These are phyloP conservation scores for Rhododendron henanense DNA, from an alignment of 148 eudicot genomes.

Conservation along the genomic window DNA sequence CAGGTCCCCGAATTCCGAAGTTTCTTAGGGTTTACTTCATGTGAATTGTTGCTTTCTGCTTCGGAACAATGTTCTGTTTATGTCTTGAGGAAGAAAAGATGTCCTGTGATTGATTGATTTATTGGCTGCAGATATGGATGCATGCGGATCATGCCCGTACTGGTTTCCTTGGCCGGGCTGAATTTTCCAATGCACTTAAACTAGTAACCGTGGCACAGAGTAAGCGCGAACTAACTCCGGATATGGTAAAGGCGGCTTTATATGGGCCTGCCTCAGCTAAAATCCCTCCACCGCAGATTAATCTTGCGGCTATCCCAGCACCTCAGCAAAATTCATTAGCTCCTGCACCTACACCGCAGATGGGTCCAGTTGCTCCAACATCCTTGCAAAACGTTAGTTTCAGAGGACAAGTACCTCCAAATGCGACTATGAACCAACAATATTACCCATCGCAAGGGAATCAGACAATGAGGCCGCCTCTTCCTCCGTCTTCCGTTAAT, in stretches of 20 bases:
- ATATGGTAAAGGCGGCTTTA: slow-evolving; percentile 95
- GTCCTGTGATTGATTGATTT: neutral
- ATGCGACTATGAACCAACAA: slow-evolving; percentile 49
- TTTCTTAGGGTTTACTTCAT: neutral
- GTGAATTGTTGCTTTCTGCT: neutral
- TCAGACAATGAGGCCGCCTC: slow-evolving; percentile 56
- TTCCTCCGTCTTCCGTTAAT: slow-evolving; percentile 33
- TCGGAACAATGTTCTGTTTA: neutral
- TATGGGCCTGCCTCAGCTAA: slow-evolving; percentile 90
- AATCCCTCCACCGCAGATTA: slow-evolving; percentile 94
- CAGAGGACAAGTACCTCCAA: slow-evolving; percentile 61
- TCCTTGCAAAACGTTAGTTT: slow-evolving; percentile 53
- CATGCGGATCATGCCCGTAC: slow-evolving; percentile 72
- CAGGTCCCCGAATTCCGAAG: neutral
- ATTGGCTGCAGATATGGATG: slow-evolving; percentile 80
- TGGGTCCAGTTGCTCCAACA: slow-evolving; percentile 42
- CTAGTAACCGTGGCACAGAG: slow-evolving; percentile 96
- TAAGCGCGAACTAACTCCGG: slow-evolving; percentile 91
- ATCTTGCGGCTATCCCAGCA: slow-evolving; percentile 46
- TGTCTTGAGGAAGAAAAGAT: neutral
- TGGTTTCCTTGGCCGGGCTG: slow-evolving; percentile 83
- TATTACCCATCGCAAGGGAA: slow-evolving; percentile 57
- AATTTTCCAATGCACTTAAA: slow-evolving; percentile 89
- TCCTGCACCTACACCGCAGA: slow-evolving; percentile 45
- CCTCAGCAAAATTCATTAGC: slow-evolving; percentile 44